Conservation (phyloP, 495 filamentous ascomycete species). For the Trichocladium antarcticum region DNA sequence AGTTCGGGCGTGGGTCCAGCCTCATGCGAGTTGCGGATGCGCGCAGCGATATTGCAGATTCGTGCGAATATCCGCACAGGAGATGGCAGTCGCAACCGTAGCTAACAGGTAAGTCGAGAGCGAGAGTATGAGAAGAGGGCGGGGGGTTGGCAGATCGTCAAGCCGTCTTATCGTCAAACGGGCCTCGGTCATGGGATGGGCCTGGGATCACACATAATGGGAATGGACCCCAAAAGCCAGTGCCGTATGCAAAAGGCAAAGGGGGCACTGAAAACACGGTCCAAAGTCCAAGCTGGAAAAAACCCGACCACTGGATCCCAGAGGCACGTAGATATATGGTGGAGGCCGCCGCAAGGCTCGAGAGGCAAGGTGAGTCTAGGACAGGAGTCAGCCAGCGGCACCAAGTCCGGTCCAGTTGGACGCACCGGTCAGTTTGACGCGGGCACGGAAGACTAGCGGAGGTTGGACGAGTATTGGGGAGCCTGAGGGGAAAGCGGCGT, state of each 20-base stretch:
- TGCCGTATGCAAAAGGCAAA: neutral
- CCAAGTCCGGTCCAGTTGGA: neutral
- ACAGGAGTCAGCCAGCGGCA: neutral
- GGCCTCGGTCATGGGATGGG: constrained; percentile 2
- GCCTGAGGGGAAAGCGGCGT: too few species aligned
- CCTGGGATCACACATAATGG: constrained; percentile 11
- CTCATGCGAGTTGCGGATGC: constrained; percentile 7
- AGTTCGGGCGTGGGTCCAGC: constrained; percentile 3
- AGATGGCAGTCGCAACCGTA: neutral
- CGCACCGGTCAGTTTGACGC: too few species aligned
- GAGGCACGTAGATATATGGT: neutral
- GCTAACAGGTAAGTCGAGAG: neutral
- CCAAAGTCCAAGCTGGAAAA: too few species aligned
- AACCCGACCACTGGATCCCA: too few species aligned
- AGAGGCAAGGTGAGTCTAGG: neutral
- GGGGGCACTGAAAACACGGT: neutral
- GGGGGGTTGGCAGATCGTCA: neutral
- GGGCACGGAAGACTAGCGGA: too few species aligned
- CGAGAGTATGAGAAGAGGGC: neutral
- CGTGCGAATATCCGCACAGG: too few species aligned
- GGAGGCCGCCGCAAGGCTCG: neutral
- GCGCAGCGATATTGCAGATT: constrained; percentile 16
- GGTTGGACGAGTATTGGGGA: too few species aligned
- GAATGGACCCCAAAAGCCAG: constrained; percentile 1
- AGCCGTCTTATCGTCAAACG: too few species aligned